Conservation (phyloP, 2,329 filamentous ascomycete species). For the Paraphaeosphaeria sporulosa region DNA sequence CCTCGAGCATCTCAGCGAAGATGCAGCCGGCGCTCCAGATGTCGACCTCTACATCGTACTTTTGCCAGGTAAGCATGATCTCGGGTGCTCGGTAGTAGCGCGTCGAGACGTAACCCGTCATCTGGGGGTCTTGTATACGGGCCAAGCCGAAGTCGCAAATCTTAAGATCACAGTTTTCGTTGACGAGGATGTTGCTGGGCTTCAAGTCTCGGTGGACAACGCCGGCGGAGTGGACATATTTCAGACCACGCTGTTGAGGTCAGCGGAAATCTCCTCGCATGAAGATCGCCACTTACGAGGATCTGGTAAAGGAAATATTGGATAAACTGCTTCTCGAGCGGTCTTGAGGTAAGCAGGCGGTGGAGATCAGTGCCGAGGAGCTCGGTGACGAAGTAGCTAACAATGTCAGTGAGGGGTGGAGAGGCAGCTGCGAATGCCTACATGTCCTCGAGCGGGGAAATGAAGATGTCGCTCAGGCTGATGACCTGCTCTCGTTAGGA, state of each 20-base stretch:
- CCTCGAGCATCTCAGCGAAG: conserved; percentile 98
- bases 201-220: conserved; percentile 98
- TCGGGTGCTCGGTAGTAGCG: conserved; percentile 98
- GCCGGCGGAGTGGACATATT: conserved; percentile 98
- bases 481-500: conserved; percentile 70
- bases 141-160: conserved; percentile 99
- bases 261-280: conserved; percentile 47
- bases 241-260: conserved; percentile 79
- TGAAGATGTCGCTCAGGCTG: conserved; percentile 98
- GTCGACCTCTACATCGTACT: conserved; percentile 98
- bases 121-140: conserved; percentile 97
- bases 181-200: conserved; percentile 98
- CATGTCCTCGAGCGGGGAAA: conserved; percentile 98
- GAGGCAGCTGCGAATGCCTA: conserved; percentile 56
- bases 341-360: conserved; percentile 90
- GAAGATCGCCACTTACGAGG: conserved; percentile 77
- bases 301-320: conserved; percentile 99
- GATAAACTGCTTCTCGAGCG: conserved; percentile 98
- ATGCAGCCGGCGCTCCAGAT: conserved; percentile 99
- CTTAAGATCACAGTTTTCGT: conserved; percentile 99
- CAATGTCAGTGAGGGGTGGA: conserved; percentile 26
- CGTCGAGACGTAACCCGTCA: conserved; percentile 99
- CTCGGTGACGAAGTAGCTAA: conserved; percentile 96
- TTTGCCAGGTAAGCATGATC: conserved; percentile 99
- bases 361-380: conserved; percentile 96